Percentiles rank a stretch among this genome's conserved stretches.
Evolutionary conservation across 768 basidiomycete species (phyloP).

Genomic region (Tulasnella sp.): DNA sequence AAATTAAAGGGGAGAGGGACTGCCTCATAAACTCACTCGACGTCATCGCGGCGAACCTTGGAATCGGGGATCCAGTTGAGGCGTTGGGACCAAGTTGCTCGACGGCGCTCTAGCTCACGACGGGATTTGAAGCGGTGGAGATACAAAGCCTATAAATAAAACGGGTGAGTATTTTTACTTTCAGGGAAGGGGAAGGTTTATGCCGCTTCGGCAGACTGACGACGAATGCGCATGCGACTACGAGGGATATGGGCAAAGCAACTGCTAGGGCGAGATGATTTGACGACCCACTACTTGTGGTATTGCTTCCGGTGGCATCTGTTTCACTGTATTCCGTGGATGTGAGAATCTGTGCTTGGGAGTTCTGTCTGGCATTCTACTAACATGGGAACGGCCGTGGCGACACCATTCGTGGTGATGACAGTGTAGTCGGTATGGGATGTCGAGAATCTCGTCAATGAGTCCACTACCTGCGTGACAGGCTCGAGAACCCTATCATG

Average conservation of each 20-base stretch:
- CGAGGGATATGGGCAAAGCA: background rate
- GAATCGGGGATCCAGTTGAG: slow-evolving; percentile 1
- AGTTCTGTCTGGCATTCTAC: background rate
- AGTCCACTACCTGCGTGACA: background rate
- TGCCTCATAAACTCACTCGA: background rate
- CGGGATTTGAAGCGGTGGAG: background rate
- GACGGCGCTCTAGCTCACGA: background rate
- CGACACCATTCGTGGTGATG: background rate
- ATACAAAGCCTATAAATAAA: background rate
- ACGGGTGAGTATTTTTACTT: no score
- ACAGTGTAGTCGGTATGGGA: background rate
- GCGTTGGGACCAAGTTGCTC: background rate
- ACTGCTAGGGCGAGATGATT: background rate
- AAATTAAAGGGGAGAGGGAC: background rate
- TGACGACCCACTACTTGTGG: background rate
- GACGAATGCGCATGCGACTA: background rate
- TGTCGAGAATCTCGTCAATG: background rate
- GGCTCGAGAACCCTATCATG: background rate
- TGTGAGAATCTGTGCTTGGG: background rate
- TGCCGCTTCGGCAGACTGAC: background rate
- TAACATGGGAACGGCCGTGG: background rate
- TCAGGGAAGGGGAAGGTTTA: background rate
- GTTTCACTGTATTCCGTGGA: background rate
- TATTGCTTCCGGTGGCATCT: no score
- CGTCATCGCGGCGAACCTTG: background rate